Evolutionary conservation across 1,284 basidiomycete genomes (phyloP).

Genomic region (Malassezia japonica): DNA sequence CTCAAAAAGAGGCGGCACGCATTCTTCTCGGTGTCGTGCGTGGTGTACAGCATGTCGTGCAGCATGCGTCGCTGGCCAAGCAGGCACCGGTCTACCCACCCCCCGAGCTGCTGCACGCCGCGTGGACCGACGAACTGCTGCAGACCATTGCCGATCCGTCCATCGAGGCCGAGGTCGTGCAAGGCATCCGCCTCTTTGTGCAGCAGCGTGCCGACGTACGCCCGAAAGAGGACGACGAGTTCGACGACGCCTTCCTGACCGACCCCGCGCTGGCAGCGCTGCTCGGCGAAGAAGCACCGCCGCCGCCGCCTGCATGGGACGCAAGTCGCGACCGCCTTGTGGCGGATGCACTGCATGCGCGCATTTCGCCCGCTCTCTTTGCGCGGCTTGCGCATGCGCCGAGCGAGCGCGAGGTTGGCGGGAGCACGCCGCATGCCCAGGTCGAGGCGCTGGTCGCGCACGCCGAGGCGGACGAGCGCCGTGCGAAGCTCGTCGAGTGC

Average conservation of each 20-base stretch:
- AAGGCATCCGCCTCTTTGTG: conserved; percentile 60
- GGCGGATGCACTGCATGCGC: conserved; percentile 55
- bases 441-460: conserved; percentile 27
- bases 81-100: conserved; percentile 58
- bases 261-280: conserved; percentile 48
- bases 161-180: conserved; percentile 57
- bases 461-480: conserved; percentile 45
- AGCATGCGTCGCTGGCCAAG: conserved; percentile 49
- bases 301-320: conserved; percentile 40
- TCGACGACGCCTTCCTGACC: conserved; percentile 56
- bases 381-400: conserved; percentile 53
- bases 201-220: conserved; percentile 26
- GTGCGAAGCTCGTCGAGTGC: conserved; percentile 60
- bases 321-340: conserved; percentile 20
- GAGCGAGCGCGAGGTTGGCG: conserved; percentile 3
- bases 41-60: conserved; percentile 58
- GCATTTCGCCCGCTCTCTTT: conserved; percentile 58
- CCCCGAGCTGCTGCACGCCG: conserved; percentile 57
- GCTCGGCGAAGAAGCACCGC: conserved; percentile 52
- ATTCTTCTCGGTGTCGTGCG: conserved; percentile 50
- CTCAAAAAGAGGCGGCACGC: conserved; percentile 20
- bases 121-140: conserved; percentile 60
- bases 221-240: conserved; percentile 51
- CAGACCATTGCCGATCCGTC: conserved; percentile 54
- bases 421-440: conserved; percentile 1